phyloP scores from a whole-genome alignment of 2,329 filamentous ascomycete genomes.

The Spiromastix sp. region DNA sequence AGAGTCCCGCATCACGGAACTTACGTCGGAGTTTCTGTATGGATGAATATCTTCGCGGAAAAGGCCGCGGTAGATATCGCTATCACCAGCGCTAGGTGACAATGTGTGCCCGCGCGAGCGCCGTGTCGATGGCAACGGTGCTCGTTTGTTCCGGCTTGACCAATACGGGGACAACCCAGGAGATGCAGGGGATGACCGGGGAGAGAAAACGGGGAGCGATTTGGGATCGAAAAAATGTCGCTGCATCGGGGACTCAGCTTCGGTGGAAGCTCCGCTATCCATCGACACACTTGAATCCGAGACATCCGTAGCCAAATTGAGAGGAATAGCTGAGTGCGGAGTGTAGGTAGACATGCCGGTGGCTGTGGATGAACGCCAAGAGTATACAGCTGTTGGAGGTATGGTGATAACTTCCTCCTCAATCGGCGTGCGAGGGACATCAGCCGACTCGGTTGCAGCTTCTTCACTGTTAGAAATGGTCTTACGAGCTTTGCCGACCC shows the following conservation, averaged over 20 bases:
- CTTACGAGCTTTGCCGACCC: constrained; percentile 34
- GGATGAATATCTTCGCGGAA: constrained; percentile 24
- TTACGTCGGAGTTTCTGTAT: constrained; percentile 30
- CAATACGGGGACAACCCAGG: neutral
- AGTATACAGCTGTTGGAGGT: constrained; percentile 23
- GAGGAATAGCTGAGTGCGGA: constrained; percentile 11
- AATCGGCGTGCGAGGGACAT: constrained; percentile 15
- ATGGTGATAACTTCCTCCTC: constrained; percentile 29
- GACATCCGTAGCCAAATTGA: constrained; percentile 14
- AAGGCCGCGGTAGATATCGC: constrained; percentile 18
- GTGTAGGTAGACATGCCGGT: constrained; percentile 21
- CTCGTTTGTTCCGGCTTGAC: neutral
- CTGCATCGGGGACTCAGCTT: constrained; percentile 21
- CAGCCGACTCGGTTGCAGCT: constrained; percentile 15
- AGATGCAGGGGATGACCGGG: constrained; percentile 16
- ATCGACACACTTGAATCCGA: constrained; percentile 19
- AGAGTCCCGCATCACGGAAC: constrained; percentile 24
- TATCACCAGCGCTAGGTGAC: constrained; percentile 4
- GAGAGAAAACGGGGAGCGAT: constrained; percentile 23
- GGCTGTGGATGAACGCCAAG: constrained; percentile 25
- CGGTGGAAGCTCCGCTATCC: constrained; percentile 21
- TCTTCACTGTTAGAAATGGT: constrained; percentile 21
- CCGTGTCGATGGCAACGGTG: neutral
- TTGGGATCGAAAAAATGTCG: constrained; percentile 12
- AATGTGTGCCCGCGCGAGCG: neutral